Evolutionary conservation across 805 yeast genomes (phyloP), one percentile per base, ranked within the genome.

Genomic region (Teunomyces stri): DNA sequence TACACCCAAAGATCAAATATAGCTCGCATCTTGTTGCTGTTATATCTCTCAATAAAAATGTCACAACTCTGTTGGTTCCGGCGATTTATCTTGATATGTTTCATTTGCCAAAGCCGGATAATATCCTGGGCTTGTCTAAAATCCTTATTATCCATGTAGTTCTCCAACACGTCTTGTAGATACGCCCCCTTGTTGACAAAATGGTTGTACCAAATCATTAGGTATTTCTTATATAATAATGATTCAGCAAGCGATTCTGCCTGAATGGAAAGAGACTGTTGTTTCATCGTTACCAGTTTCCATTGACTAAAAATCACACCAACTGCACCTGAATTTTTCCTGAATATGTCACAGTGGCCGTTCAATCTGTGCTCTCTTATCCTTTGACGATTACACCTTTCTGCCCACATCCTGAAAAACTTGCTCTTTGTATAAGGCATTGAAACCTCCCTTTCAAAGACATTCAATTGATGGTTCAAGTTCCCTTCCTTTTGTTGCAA

Each of bases 1-100:
- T 58, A 61, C 4, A 58, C 15, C 78, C 78, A 72, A 11, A 72
- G 52, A 33, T 70, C 74, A 48, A 72, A 68, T 10, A 71, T 59
- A 0, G 69, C 54, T 30, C 57, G 56, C 42, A 60, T 31, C 28
- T 61, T 57, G 7, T 62, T 53, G 5, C 51, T 42, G 37, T 68
- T 62, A 70, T 70, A 68, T 45, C 69, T 59, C 20, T 59, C 62
- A 5, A 59, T 46, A 46, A 72, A 70, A 36, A 64, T 50, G 3
- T 62, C 67, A 52, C 70, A 67, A 10, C 66, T 65, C 42, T 68
- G 71, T 40, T 66, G 60, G 45, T 69, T 66, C 16, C 73, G 54
- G n/a, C 58, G 51, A 11, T 65, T 56, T 27, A 51, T 58, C 48
- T 65, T 69, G 40, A 69, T 62, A 40, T 61, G 58, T 41, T 62